Evolutionary conservation across 345 rosid species (phyloP), one percentile per base, ranked within the genome.

Genomic region (Ceriops decandra): DNA sequence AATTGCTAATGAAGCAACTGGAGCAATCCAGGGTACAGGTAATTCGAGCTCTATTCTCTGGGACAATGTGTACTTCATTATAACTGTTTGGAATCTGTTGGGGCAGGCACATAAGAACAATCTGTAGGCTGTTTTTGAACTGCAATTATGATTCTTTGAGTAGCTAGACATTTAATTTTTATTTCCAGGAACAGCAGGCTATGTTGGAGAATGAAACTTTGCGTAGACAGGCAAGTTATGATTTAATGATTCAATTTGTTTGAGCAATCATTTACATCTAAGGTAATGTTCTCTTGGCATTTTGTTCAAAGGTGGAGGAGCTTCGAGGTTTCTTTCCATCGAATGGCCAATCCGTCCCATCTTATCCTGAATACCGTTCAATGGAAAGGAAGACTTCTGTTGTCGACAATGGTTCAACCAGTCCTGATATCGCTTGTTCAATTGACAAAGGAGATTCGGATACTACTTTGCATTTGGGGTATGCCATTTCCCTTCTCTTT

Each of bases 381-480:
- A 63, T 77, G 21, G 88, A 84, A 68, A 81, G 77, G 80, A 88
- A 71, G 70, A 82, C 60, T 62, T 64, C 86, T 56, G 67, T 71
- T 20, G 20, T 67, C 10, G 81, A 76, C 69, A 72, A 77, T 63
- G 68, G 78, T 46, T 62, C 77, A 69, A 54, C 72, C 20, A 69
- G 68, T 75, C 79, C 88, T 53, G 90, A 80, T 27, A 69, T 67
- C 26, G 78, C 80, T 26, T 69, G 63, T 69, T 72, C 81, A 30
- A 63, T 75, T 52, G 87, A 85, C 46, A 85, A 79, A 33, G 87
- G 79, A 70, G 86, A 89, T 76, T 93, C 98, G 61, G 97, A 93
- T 82, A 93, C 96, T 32, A 83, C 91, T 52, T 72, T 93, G 81
- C 89, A 90, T 60, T 76, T 89, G 60, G 97, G 98, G 98, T 90